Conservation (phyloP, 805 yeast genomes). For the Teunomyces panamensis region DNA sequence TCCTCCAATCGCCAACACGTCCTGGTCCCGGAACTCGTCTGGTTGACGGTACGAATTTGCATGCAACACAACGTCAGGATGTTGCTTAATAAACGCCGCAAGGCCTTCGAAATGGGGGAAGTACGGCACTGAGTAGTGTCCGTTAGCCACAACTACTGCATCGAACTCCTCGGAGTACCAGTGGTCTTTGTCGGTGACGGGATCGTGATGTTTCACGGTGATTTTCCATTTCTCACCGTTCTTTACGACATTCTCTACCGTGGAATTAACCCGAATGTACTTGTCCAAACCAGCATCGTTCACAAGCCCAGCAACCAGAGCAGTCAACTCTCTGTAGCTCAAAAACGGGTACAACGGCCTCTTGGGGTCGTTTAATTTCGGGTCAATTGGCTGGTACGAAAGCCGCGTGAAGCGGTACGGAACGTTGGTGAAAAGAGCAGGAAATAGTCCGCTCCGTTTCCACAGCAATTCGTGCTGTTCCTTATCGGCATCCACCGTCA, state of each 20-base stretch:
- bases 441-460: constrained; percentile 37
- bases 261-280: constrained; percentile 44
- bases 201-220: constrained; percentile 27
- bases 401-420: constrained; percentile 37
- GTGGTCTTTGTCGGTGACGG: constrained; percentile 16
- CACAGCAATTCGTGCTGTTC: constrained; percentile 23
- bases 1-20: constrained; percentile 65
- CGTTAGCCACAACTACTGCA: constrained; percentile 38
- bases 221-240: constrained; percentile 41
- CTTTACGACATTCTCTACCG: constrained; percentile 41
- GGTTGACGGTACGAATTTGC: constrained; percentile 30
- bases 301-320: constrained; percentile 25
- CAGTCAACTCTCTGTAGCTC: constrained; percentile 30
- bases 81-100: constrained; percentile 22
- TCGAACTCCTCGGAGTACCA: constrained; percentile 35
- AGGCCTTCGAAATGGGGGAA: constrained; percentile 34
- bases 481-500: constrained; percentile 6
- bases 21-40: constrained; percentile 32
- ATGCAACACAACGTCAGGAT: constrained; percentile 28
- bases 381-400: constrained; percentile 29
- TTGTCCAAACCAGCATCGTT: constrained; percentile 23
- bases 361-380: constrained; percentile 16
- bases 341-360: constrained; percentile 37
- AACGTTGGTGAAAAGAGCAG: constrained; percentile 40
- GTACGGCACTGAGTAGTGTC: constrained; percentile 35